Evolutionary conservation across 2,329 filamentous ascomycete genomes (phyloP).

Genomic region (Paracorniculantispora psalliotae): DNA sequence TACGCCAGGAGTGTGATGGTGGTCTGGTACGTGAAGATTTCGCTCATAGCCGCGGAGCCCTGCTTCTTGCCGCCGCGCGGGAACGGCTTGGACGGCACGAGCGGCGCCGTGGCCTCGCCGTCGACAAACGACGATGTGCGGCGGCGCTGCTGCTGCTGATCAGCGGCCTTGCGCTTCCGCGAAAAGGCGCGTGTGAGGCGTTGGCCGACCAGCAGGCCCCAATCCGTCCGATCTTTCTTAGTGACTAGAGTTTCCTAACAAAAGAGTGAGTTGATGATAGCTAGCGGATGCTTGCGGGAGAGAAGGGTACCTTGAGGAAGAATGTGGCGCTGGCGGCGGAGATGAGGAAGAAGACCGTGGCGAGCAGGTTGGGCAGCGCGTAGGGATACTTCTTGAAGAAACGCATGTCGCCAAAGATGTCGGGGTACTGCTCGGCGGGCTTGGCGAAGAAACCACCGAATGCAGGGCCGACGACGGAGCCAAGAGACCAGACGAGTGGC

Average conservation of each 20-base stretch:
- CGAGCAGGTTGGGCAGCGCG: constrained; percentile 75
- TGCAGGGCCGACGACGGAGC: constrained; percentile 79
- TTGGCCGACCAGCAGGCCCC: constrained; percentile 68
- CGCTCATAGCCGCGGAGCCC: constrained; percentile 39
- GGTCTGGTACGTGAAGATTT: constrained; percentile 72
- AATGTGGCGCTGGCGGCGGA: constrained; percentile 69
- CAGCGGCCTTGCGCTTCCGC: constrained; percentile 30
- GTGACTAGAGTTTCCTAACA: constrained; percentile 72
- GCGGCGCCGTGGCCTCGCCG: constrained; percentile 51
- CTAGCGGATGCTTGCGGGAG: constrained; percentile 5
- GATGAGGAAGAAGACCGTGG: constrained; percentile 69
- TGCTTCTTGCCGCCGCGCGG: constrained; percentile 17
- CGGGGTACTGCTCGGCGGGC: constrained; percentile 69
- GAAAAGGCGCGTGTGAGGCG: constrained; percentile 48
- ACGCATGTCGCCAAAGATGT: constrained; percentile 58
- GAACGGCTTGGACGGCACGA: constrained; percentile 38
- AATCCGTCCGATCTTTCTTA: constrained; percentile 64
- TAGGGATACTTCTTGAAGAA: constrained; percentile 79
- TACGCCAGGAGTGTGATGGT: constrained; percentile 72
- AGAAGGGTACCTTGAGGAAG: constrained; percentile 71
- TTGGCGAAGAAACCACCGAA: constrained; percentile 84
- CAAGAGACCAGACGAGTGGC: constrained; percentile 85
- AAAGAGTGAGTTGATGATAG: not conserved
- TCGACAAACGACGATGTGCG: constrained; percentile 42
- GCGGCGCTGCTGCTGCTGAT: constrained; percentile 9